Evolutionary conservation across 192 early-diverging fungal species (phyloP).

Genomic region (Coemansia sp.): DNA sequence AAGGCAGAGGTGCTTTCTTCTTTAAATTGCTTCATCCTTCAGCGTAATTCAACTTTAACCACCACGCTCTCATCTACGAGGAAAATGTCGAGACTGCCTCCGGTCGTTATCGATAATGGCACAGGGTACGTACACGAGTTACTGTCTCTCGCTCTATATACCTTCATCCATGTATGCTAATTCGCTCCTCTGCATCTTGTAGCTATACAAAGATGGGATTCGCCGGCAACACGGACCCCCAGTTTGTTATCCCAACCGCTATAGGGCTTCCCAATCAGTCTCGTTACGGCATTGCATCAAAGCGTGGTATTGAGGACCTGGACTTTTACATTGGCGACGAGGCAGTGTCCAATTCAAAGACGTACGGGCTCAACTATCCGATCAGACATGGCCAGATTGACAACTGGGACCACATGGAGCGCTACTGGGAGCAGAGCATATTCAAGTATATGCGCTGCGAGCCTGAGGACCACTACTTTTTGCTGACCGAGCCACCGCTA

Average conservation of each 20-base stretch:
- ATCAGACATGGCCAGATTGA: constrained; percentile 98
- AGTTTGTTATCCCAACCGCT: constrained; percentile 94
- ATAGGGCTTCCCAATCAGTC: constrained; percentile 67
- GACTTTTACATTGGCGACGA: constrained; percentile 98
- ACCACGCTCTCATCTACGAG: neutral
- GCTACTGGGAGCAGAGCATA: constrained; percentile 97
- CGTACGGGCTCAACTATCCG: constrained; percentile 86
- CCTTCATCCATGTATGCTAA: constrained; percentile 6
- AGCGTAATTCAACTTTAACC: neutral
- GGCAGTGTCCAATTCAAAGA: constrained; percentile 84
- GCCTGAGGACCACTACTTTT: constrained; percentile 96
- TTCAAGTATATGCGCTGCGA: constrained; percentile 98
- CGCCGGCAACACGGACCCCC: constrained; percentile 94
- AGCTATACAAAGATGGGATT: constrained; percentile 97
- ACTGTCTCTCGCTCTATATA: neutral
- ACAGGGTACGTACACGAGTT: constrained; percentile 70
- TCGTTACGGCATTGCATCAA: constrained; percentile 79
- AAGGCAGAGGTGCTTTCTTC: neutral
- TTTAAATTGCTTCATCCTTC: neutral
- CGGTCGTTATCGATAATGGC: constrained; percentile 97
- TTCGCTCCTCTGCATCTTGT: constrained; percentile 6
- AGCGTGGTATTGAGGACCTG: constrained; percentile 95
- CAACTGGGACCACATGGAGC: constrained; percentile 99
- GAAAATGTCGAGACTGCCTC: constrained; percentile 57
- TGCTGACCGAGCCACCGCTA: constrained; percentile 96